phyloP scores from a whole-genome alignment of 2,329 filamentous ascomycete genomes.

The Neofusicoccum laricinum region DNA sequence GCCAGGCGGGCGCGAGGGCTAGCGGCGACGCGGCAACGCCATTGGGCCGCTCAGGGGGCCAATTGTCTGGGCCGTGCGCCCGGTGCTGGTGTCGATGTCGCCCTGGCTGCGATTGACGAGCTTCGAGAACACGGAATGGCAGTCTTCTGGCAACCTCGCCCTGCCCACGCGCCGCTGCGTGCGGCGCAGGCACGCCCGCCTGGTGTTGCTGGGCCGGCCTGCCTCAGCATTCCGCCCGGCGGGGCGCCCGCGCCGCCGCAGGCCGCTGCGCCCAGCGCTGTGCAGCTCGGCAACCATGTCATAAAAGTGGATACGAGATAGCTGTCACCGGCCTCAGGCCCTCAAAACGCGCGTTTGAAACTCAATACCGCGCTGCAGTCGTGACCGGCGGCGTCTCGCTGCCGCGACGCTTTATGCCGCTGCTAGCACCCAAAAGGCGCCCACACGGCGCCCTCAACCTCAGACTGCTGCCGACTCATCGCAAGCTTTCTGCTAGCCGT shows the following conservation, averaged over 20 bases:
- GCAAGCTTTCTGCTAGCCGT: neutral
- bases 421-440: neutral
- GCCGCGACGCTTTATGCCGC: constrained; percentile 1
- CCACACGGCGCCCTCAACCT: neutral
- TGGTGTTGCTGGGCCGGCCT: neutral
- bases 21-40: constrained; percentile 5
- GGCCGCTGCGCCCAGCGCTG: constrained; percentile 1
- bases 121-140: constrained; percentile 13
- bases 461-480: constrained; percentile 1
- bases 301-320: constrained; percentile 14
- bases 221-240: neutral
- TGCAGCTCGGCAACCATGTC: constrained; percentile 12
- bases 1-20: neutral
- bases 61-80: neutral
- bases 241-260: neutral
- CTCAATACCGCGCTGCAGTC: neutral
- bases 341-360: constrained; percentile 14
- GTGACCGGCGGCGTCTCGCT: constrained; percentile 8
- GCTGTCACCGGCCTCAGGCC: constrained; percentile 12
- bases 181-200: neutral
- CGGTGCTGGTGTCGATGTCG: constrained; percentile 3
- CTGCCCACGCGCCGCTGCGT: neutral
- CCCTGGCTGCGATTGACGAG: neutral
- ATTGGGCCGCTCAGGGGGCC: constrained; percentile 1
- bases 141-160: neutral